Evolutionary conservation across 2,329 filamentous ascomycete species (phyloP).

Genomic region (Alternaria hordeiaustralica): DNA sequence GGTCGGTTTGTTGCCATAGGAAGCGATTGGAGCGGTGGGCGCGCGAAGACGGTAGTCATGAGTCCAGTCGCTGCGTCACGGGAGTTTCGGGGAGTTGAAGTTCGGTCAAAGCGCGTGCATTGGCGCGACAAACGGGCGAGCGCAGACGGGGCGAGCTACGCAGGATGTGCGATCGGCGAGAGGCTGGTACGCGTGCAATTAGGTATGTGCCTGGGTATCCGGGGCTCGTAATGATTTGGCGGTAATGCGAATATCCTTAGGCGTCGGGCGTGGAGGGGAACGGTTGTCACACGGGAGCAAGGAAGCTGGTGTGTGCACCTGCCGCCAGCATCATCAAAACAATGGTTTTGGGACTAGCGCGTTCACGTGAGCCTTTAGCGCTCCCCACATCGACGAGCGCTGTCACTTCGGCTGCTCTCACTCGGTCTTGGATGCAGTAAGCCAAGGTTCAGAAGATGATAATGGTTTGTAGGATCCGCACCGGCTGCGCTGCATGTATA

Average conservation of each 20-base stretch:
- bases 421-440: neutral
- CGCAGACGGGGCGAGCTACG: conserved; percentile 6
- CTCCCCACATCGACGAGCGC: neutral
- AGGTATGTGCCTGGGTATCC: conserved; percentile 1
- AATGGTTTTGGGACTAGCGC: conserved; percentile 17
- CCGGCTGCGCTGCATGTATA: conserved; percentile 9
- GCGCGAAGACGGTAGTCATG: conserved; percentile 46
- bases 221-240: conserved; percentile 37
- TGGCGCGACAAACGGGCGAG: conserved; percentile 30
- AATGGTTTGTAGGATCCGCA: neutral
- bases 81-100: conserved; percentile 25
- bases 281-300: conserved; percentile 35
- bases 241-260: conserved; percentile 43
- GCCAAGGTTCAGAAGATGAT: neutral
- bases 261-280: conserved; percentile 29
- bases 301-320: conserved; percentile 31
- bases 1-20: conserved; percentile 56
- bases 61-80: conserved; percentile 36
- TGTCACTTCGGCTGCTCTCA: neutral
- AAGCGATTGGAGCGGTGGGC: conserved; percentile 54
- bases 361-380: conserved; percentile 7
- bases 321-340: conserved; percentile 20
- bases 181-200: conserved; percentile 8
- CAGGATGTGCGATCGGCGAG: conserved; percentile 8
- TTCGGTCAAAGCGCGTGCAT: conserved; percentile 47